Evolutionary conservation across 768 basidiomycete species (phyloP).

Genomic region (Thelephora aurantiotincta): DNA sequence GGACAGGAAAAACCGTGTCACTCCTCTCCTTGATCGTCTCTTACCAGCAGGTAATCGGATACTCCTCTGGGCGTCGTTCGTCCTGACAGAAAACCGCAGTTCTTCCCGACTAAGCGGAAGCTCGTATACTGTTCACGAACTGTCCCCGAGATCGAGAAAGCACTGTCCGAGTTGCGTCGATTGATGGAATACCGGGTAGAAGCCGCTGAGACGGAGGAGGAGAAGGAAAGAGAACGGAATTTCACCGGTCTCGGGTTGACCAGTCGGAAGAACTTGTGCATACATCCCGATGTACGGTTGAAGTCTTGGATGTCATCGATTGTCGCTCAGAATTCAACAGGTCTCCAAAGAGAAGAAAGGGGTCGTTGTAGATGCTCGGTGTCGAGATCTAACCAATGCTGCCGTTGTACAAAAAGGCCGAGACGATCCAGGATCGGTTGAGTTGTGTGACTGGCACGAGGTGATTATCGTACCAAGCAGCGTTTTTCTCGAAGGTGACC

Average conservation of each 20-base stretch:
- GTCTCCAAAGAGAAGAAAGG: constrained; percentile 98
- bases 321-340: constrained; percentile 23
- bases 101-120: constrained; percentile 84
- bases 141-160: constrained; percentile 98
- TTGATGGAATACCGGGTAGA: constrained; percentile 79
- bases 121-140: constrained; percentile 98
- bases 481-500: constrained; percentile 2
- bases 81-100: constrained; percentile 31
- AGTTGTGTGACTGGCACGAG: constrained; percentile 93
- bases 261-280: constrained; percentile 90
- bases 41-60: constrained; percentile 69
- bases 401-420: constrained; percentile 72
- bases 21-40: constrained; percentile 91
- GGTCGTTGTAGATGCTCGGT: constrained; percentile 90
- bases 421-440: constrained; percentile 77
- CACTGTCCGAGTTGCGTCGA: constrained; percentile 85
- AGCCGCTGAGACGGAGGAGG: constrained; percentile 58
- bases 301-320: neutral
- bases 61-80: neutral
- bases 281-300: constrained; percentile 72
- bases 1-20: constrained; percentile 97
- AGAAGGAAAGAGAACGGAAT: constrained; percentile 60
- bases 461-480: constrained; percentile 23
- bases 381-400: constrained; percentile 87
- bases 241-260: constrained; percentile 90